phyloP scores from a whole-genome alignment of 208 protist species.

The Polymyxa betae region DNA sequence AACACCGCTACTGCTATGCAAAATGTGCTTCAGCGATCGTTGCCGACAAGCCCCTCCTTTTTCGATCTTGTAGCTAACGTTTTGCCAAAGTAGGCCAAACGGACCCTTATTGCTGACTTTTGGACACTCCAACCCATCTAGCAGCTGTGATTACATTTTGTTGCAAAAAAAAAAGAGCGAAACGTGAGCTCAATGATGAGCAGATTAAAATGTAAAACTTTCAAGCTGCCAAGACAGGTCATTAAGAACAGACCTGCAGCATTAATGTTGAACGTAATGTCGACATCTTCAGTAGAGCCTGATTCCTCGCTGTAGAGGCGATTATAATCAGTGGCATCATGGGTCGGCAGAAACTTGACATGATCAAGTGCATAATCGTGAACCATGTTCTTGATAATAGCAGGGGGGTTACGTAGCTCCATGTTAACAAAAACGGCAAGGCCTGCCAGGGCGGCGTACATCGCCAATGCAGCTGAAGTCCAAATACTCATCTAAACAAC shows the following conservation, averaged over 20 bases:
- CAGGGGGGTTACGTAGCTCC: background rate
- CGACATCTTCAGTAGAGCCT: background rate
- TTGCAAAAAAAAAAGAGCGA: too few species aligned
- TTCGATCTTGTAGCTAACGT: background rate
- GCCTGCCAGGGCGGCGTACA: background rate
- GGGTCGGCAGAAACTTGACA: background rate
- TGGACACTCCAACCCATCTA: too few species aligned
- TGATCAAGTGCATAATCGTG: background rate
- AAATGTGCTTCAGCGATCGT: background rate
- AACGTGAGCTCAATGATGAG: background rate
- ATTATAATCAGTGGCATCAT: background rate
- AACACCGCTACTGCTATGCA: background rate
- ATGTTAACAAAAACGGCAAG: background rate
- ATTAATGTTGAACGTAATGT: background rate
- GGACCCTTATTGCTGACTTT: too few species aligned
- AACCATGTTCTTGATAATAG: background rate
- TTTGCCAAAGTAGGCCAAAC: conserved; percentile 11
- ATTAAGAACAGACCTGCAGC: background rate
- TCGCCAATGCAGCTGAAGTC: background rate
- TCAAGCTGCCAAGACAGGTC: background rate
- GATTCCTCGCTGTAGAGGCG: background rate
- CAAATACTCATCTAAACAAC: conserved; percentile 44
- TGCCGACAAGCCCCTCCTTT: background rate
- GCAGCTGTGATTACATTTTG: too few species aligned
- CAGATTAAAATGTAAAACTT: background rate